Evolutionary conservation across 2,329 filamentous ascomycete genomes (phyloP), one percentile per base, ranked within the genome.

Genomic region (Alternaria viburni): DNA sequence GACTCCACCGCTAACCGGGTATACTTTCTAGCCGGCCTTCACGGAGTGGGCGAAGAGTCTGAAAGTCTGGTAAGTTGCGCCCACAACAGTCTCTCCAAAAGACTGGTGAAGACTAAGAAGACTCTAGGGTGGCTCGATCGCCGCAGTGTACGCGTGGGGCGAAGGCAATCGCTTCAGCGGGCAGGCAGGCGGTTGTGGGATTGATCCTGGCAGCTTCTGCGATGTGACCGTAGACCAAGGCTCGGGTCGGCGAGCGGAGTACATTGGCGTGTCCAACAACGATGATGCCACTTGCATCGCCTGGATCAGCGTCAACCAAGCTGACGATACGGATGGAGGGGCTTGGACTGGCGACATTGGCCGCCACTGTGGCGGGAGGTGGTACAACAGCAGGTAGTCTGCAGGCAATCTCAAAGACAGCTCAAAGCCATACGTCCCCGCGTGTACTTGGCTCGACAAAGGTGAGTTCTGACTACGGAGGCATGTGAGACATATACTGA

Each of bases 301-400:
- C 9, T 66, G 61, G 64, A 64, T 66, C 41, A 55, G 52, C 21
- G 44, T 66, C 7, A 45, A 45, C 26, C 17, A 62, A 41, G 47
- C 43, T 25, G 61, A 66, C 36, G 61, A 45, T 23, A 50, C 57
- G 6, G 13, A 15, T 19, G 57, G 50, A 46, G 62, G 52, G 23
- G 62, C 64, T 25, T 67, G 62, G 64, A 67, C 61, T 23, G 62
- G 64, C 26, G 62, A 67, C 44, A 57, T 67, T 23, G 58, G 64
- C 13, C 56, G 46, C 26, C 11, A 30, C 30, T 67, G 62, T 41
- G 62, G 64, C 43, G 58, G 65, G 19, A 36, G 46, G 21, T 67
- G 62, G 64, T 45, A 65, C 45, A 51, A 62, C 19, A 32, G 54
- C 19, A 45, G 28, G 15, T 46, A 65, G 47, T 17, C 26, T 11